Evolutionary conservation across 805 yeast species (phyloP).

Genomic region (Barnettozyma wickerhamii): DNA sequence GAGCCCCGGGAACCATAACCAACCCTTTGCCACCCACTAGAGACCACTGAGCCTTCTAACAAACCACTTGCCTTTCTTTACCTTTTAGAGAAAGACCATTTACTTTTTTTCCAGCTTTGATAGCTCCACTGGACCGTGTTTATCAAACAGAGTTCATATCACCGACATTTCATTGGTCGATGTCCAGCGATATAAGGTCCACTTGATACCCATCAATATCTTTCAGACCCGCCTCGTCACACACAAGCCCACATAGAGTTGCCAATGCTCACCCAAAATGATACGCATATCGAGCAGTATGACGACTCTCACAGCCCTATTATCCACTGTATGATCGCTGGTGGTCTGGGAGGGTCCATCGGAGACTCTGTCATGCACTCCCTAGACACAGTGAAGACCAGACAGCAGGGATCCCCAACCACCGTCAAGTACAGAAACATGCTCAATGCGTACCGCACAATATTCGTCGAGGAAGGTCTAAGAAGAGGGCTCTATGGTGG

Average conservation of each 20-base stretch:
- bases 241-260: not conserved
- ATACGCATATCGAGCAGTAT: slow-evolving; percentile 11
- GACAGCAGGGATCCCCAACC: slow-evolving; percentile 92
- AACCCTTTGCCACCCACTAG: no score
- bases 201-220: no score
- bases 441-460: slow-evolving; percentile 69
- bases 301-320: slow-evolving; percentile 34
- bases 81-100: no score
- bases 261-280: slow-evolving; percentile 14
- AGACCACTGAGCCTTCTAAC: no score
- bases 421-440: slow-evolving; percentile 66
- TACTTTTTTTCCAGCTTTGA: no score
- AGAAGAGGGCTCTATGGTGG: slow-evolving; percentile 87
- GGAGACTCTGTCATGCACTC: slow-evolving; percentile 96
- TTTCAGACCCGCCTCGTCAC: no score
- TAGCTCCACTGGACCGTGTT: no score
- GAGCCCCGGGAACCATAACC: not conserved
- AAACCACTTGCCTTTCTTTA: no score
- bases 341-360: slow-evolving; percentile 90
- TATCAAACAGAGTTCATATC: no score
- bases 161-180: no score
- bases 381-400: slow-evolving; percentile 90
- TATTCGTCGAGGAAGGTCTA: slow-evolving; percentile 82
- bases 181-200: no score
- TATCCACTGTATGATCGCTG: slow-evolving; percentile 70